Evolutionary conservation across 306 rosid genomes (phyloP).

Genomic region (Fragaria vesca): DNA sequence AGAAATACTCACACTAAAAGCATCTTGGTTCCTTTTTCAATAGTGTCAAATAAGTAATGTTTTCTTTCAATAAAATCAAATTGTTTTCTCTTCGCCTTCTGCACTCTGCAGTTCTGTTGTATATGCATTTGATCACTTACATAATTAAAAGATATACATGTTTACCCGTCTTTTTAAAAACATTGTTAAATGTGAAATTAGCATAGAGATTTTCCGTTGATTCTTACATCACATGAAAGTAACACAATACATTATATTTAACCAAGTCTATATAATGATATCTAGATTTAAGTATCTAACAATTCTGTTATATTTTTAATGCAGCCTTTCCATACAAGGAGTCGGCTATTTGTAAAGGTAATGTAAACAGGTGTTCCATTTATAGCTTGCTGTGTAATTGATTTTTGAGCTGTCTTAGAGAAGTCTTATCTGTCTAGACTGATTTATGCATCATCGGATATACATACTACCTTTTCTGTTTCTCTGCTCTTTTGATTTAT

Average conservation of each 20-base stretch:
- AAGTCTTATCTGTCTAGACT: neutral
- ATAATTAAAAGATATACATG: neutral
- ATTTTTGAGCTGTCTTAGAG: neutral
- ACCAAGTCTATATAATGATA: neutral
- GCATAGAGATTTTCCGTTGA: neutral
- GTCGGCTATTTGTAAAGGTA: conserved; percentile 81
- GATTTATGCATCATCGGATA: neutral
- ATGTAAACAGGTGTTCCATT: neutral
- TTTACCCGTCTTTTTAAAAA: neutral
- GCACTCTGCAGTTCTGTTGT: neutral
- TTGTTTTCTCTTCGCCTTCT: neutral
- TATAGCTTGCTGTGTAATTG: neutral
- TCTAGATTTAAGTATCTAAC: neutral
- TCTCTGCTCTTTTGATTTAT: neutral
- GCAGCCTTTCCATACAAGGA: conserved; percentile 95
- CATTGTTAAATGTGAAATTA: neutral
- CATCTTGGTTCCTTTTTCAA: neutral
- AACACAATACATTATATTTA: neutral
- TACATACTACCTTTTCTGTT: neutral
- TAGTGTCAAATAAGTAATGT: neutral
- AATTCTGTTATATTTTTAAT: conserved; percentile 12
- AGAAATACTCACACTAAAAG: neutral
- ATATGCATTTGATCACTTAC: neutral
- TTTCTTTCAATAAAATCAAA: neutral
- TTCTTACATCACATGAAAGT: neutral